These are phyloP conservation scores for Fagopyrum tataricum DNA, from an alignment of 148 eudicot genomes.

Conservation along the genomic window DNA sequence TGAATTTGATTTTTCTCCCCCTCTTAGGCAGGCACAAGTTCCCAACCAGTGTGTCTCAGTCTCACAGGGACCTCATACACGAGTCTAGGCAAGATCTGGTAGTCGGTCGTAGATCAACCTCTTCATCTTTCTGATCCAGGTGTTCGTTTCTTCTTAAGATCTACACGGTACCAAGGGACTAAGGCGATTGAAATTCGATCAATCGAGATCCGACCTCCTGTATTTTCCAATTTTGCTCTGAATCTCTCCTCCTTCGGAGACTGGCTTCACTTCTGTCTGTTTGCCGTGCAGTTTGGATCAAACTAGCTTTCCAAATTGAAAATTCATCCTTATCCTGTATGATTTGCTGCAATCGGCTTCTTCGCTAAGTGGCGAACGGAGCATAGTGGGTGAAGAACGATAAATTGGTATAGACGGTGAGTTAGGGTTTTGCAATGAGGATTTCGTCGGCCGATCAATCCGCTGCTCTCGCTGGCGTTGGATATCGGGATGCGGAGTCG, in stretches of 20 bases:
- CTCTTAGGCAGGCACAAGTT: too few species aligned
- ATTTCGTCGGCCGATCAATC: slow-evolving; percentile 24
- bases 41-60: too few species aligned
- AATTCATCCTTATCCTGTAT: background rate
- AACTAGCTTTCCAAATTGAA: background rate
- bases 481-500: slow-evolving; percentile 37
- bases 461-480: slow-evolving; percentile 24
- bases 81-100: too few species aligned
- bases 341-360: background rate
- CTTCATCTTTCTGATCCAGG: too few species aligned
- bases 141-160: background rate
- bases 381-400: background rate
- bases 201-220: background rate
- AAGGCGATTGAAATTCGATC: background rate
- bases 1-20: too few species aligned
- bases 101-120: too few species aligned
- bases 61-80: too few species aligned
- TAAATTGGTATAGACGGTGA: slow-evolving; percentile 6
- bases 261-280: background rate
- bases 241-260: background rate
- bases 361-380: slow-evolving; percentile 7
- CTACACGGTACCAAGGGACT: background rate
- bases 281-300: background rate
- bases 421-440: slow-evolving; percentile 18
- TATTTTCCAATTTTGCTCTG: background rate